These are phyloP conservation scores for Oryza glumipatula DNA, from an alignment of 176 grass and related monocot genomes.

Conservation along the genomic window DNA sequence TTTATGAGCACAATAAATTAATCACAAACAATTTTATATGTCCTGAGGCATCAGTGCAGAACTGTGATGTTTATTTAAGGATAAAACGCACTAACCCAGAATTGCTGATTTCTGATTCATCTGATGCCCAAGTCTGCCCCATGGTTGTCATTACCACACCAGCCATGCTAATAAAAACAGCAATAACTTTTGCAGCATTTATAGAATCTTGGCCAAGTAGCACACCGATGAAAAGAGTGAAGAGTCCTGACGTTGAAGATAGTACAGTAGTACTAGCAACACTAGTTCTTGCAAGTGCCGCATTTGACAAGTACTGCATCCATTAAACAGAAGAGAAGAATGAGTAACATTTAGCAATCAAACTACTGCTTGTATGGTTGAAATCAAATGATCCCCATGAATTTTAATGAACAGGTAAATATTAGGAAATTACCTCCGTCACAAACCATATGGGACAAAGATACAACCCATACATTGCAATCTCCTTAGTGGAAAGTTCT, in stretches of 20 bases:
- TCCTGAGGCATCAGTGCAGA: not conserved
- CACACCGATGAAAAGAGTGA: slow-evolving; percentile 91
- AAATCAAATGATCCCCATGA: not conserved
- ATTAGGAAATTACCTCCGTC: slow-evolving; percentile 75
- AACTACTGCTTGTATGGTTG: not conserved
- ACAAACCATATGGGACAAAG: slow-evolving; percentile 98
- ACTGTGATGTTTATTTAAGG: slow-evolving; percentile 18
- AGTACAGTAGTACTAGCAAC: slow-evolving; percentile 97
- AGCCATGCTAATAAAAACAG: slow-evolving; percentile 93
- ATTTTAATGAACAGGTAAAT: slow-evolving; percentile 13
- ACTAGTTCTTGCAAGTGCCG: slow-evolving; percentile 97
- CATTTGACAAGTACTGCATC: slow-evolving; percentile 98
- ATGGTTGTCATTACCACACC: slow-evolving; percentile 95
- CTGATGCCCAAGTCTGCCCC: slow-evolving; percentile 96
- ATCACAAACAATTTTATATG: not conserved
- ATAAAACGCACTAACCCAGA: slow-evolving; percentile 60
- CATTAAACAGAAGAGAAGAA: slow-evolving; percentile 42
- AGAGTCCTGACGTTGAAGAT: slow-evolving; percentile 95
- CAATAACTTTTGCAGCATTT: slow-evolving; percentile 81
- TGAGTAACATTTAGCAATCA: slow-evolving; percentile 24
- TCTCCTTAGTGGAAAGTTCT: slow-evolving; percentile 66
- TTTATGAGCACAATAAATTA: not conserved
- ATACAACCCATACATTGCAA: slow-evolving; percentile 75
- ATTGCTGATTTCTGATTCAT: slow-evolving; percentile 71
- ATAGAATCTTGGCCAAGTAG: slow-evolving; percentile 91